Evolutionary conservation across 495 filamentous ascomycete species (phyloP), one percentile per base, ranked within the genome.

Genomic region (Podospora pseudopauciseta): DNA sequence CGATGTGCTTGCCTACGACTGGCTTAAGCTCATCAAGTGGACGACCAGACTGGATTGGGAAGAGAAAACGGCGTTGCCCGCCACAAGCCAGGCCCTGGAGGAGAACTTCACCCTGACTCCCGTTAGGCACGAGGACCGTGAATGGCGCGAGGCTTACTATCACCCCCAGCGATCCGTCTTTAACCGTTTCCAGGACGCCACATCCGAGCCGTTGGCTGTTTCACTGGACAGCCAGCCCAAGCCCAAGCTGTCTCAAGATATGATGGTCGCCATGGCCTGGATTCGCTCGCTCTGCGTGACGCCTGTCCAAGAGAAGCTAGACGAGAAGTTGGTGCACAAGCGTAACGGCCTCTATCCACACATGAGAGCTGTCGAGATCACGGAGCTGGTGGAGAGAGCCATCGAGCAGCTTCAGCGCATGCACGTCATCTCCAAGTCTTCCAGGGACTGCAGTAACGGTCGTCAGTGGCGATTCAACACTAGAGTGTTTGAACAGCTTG

Each of bases 21-120:
- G 95, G 92, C 81, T 84, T 32, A 76, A 74, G 53, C 74, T 97
- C 13, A 84, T 96, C 30, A 84, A 90, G 15, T 99, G 95, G 95
- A 74, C 79, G 4, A 75, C 75, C 16, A 71, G 78, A 60, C 80
- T 83, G 1, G 75, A 80, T 63, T 73, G 75, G 18, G 67, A 72
- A 23, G 76, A 77, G 64, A 77, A 81, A 3, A 65, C 75, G 27
- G 66, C 76, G 13, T 75, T 84, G 5, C 82, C 84, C 7, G 67
- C 71, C 18, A 73, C 80, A 0, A 73, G 82, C 5, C 60, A 74
- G 15, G 67, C 70, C 23, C 57, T 84, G 16, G 76, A 75, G 26
- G 65, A 78, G 44, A 60, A 67, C n/a, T 74, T 75, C 44, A 73
- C 65, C 0, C 66, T 82, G 23, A 68, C 72, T n/a, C 69, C 76